Percentiles rank a stretch among this genome's conserved stretches.
These are phyloP conservation scores for Styphnolobium japonicum DNA, from an alignment of 306 rosid species.

Conservation along the genomic window DNA sequence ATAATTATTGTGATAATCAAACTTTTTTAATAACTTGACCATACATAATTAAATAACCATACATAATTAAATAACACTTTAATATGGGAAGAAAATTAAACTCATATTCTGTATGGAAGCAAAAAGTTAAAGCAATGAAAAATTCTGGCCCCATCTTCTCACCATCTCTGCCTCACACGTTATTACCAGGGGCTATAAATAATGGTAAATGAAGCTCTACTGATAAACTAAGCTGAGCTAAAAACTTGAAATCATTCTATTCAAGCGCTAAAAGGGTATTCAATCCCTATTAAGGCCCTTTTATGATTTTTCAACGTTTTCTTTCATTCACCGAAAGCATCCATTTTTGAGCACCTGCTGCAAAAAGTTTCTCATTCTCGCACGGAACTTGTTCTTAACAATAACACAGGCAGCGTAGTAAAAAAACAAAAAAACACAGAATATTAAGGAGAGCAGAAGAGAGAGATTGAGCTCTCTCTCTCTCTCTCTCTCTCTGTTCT, in stretches of 20 bases:
- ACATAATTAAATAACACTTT: too few species aligned
- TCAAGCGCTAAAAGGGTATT: neutral
- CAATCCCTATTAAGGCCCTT: neutral
- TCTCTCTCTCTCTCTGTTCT: neutral
- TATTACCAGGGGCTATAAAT: neutral
- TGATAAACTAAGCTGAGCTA: neutral
- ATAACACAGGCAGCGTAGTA: neutral
- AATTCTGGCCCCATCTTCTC: neutral
- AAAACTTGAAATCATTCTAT: neutral
- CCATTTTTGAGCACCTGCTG: neutral
- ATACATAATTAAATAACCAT: too few species aligned
- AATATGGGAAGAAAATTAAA: too few species aligned
- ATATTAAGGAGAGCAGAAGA: constrained; percentile 17
- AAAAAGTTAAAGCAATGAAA: neutral
- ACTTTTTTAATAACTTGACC: too few species aligned
- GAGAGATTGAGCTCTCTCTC: constrained; percentile 1
- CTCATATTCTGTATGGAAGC: neutral
- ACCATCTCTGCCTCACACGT: neutral
- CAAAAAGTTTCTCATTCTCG: neutral
- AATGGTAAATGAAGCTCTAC: neutral
- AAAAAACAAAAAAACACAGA: neutral
- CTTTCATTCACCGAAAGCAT: neutral
- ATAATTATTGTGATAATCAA: too few species aligned
- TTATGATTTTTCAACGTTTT: neutral
- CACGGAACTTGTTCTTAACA: constrained; percentile 13